A percentile compares a stretch with the other conserved stretches of the same genome.
Evolutionary conservation across 495 filamentous ascomycete genomes (phyloP).

Genomic region (Neurospora sp.): DNA sequence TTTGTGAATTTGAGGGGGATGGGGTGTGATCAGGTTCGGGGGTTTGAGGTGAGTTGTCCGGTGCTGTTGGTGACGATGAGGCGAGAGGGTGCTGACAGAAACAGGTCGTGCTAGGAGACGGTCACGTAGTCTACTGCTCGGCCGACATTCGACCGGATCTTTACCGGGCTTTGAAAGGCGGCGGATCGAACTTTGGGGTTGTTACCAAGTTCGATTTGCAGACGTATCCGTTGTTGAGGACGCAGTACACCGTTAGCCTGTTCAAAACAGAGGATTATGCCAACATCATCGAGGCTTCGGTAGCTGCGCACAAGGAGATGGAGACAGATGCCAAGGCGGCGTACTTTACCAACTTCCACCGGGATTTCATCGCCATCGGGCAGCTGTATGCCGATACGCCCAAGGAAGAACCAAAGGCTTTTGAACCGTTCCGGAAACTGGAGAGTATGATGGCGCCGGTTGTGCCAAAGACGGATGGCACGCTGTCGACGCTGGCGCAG

Average conservation of each 20-base stretch:
- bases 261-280: not conserved
- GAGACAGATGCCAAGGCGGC: not conserved
- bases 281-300: slow-evolving; percentile 2
- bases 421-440: not conserved
- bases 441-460: slow-evolving; percentile 9
- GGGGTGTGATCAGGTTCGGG: slow-evolving; percentile 39
- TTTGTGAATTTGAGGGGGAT: slow-evolving; percentile 38
- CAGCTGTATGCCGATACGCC: slow-evolving; percentile 10
- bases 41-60: slow-evolving; percentile 29
- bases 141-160: slow-evolving; percentile 28
- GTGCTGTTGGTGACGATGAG: no score
- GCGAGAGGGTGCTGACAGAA: no score
- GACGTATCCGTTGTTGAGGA: not conserved
- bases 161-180: slow-evolving; percentile 46
- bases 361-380: slow-evolving; percentile 7
- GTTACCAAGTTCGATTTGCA: slow-evolving; percentile 39
- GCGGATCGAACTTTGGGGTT: slow-evolving; percentile 51
- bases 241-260: not conserved
- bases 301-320: not conserved
- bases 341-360: slow-evolving; percentile 9
- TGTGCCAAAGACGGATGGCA: slow-evolving; percentile 9
- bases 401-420: not conserved
- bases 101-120: slow-evolving; percentile 29
- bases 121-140: slow-evolving; percentile 25
- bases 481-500: slow-evolving; percentile 10